A percentile compares a stretch with the other conserved stretches of the same genome.
Conservation (phyloP, 768 basidiomycete genomes). For the Pluteus cervinus region DNA sequence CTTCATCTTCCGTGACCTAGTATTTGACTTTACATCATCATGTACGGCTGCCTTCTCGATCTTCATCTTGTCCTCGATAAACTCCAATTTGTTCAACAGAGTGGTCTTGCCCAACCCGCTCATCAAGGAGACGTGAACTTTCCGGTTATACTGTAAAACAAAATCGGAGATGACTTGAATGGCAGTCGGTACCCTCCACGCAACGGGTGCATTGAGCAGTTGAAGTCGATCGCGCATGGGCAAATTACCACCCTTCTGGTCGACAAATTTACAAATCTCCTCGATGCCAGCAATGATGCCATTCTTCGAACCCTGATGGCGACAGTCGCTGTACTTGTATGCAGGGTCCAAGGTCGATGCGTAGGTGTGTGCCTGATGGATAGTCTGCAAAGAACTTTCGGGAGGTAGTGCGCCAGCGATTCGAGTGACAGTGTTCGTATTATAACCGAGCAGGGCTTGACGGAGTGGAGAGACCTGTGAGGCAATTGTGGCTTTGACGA, state of each 20-base stretch:
- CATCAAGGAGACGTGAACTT: too few species aligned
- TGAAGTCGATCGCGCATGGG: slow-evolving; percentile 37
- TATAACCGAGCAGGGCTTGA: slow-evolving; percentile 41
- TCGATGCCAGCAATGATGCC: slow-evolving; percentile 11
- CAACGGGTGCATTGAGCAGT: slow-evolving; percentile 47
- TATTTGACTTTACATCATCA: slow-evolving; percentile 28
- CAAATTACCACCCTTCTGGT: slow-evolving; percentile 19
- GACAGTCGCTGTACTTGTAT: slow-evolving; percentile 29
- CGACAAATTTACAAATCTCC: slow-evolving; percentile 34
- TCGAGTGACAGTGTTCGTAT: slow-evolving; percentile 7
- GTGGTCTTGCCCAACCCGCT: too few species aligned
- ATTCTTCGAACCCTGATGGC: slow-evolving; percentile 1
- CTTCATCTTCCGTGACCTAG: background rate
- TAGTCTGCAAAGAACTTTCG: slow-evolving; percentile 28
- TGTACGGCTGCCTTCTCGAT: slow-evolving; percentile 41
- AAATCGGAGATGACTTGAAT: slow-evolving; percentile 30
- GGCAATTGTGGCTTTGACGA: slow-evolving; percentile 50
- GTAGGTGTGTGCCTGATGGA: slow-evolving; percentile 45
- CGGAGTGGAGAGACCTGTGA: slow-evolving; percentile 43
- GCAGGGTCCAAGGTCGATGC: slow-evolving; percentile 37
- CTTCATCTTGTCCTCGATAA: slow-evolving; percentile 20
- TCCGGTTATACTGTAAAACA: slow-evolving; percentile 41
- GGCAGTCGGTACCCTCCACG: slow-evolving; percentile 38
- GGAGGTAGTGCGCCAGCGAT: slow-evolving; percentile 36
- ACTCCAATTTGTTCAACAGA: too few species aligned